Conservation (phyloP, 345 rosid genomes). For the Viola odorata region DNA sequence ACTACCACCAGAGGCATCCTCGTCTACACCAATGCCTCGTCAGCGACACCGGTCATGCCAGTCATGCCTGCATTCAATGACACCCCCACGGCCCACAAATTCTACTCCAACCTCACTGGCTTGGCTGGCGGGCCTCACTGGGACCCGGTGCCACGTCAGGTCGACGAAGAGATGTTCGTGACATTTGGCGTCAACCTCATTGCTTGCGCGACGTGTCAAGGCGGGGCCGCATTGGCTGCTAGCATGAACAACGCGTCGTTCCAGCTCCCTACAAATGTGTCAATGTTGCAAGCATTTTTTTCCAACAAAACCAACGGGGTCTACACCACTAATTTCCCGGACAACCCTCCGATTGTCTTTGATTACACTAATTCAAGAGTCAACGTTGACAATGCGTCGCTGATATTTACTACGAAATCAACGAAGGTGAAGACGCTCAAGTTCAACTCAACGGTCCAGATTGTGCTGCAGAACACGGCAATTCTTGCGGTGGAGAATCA, state of each 20-base stretch:
- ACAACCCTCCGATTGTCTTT: constrained; percentile 48
- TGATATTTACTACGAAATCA: constrained; percentile 42
- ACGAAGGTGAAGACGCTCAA: constrained; percentile 59
- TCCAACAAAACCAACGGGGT: constrained; percentile 39
- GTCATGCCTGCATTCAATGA: constrained; percentile 52
- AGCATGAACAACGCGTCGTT: constrained; percentile 80
- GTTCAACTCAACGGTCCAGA: constrained; percentile 66
- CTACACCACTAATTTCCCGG: constrained; percentile 64
- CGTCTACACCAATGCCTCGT: constrained; percentile 28
- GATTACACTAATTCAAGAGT: constrained; percentile 53
- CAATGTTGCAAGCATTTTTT: constrained; percentile 59
- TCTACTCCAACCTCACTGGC: constrained; percentile 47
- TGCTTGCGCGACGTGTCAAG: constrained; percentile 48
- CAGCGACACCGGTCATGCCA: constrained; percentile 49
- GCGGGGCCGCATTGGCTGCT: constrained; percentile 42
- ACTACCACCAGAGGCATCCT: constrained; percentile 69
- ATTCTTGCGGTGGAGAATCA: constrained; percentile 57
- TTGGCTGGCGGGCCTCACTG: constrained; percentile 44
- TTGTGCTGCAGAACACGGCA: constrained; percentile 73
- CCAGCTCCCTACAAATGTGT: constrained; percentile 36
- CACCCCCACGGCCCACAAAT: constrained; percentile 62
- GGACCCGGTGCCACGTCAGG: constrained; percentile 55
- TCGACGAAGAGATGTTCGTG: constrained; percentile 65
- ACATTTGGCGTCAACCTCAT: constrained; percentile 53
- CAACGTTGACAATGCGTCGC: constrained; percentile 15